A percentile compares a stretch with the other conserved stretches of the same genome.
phyloP scores from a whole-genome alignment of 2,329 filamentous ascomycete species.

The Ilyonectria robusta region DNA sequence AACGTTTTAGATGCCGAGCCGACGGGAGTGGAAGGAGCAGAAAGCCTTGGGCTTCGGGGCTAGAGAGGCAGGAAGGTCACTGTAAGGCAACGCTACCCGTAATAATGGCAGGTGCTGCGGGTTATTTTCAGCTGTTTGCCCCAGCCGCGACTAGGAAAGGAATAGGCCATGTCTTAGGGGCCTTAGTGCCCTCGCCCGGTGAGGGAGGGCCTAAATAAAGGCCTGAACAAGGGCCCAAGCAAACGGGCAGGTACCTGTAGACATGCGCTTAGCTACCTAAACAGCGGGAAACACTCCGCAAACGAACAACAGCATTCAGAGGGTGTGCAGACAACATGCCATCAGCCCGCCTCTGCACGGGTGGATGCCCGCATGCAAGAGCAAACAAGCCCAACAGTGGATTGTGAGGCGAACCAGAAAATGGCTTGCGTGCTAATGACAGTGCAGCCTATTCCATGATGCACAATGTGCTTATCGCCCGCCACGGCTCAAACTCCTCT shows the following conservation, averaged over 20 bases:
- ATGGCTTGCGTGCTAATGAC: not conserved
- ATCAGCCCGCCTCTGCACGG: not conserved
- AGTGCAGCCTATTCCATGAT: not conserved
- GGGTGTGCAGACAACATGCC: not conserved
- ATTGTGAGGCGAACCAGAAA: not conserved
- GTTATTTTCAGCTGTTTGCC: slow-evolving; percentile 15
- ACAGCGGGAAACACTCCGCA: not conserved
- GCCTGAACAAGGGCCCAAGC: no score
- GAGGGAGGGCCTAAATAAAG: no score
- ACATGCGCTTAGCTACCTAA: no score
- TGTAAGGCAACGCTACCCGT: not conserved
- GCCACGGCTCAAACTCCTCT: not conserved
- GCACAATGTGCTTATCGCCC: not conserved
- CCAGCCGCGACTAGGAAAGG: not conserved
- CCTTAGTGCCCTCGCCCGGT: no score
- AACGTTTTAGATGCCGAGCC: not conserved
- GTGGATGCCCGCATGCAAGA: not conserved
- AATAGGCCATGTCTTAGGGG: no score
- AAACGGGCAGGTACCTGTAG: no score
- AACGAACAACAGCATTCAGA: not conserved
- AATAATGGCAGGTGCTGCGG: not conserved
- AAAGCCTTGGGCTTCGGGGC: not conserved
- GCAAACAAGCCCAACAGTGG: not conserved
- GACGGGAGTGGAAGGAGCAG: slow-evolving; percentile 1
- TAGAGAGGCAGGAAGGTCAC: not conserved